These are phyloP conservation scores for Thamnidium elegans DNA, from an alignment of 192 early-diverging fungal species.

Conservation along the genomic window DNA sequence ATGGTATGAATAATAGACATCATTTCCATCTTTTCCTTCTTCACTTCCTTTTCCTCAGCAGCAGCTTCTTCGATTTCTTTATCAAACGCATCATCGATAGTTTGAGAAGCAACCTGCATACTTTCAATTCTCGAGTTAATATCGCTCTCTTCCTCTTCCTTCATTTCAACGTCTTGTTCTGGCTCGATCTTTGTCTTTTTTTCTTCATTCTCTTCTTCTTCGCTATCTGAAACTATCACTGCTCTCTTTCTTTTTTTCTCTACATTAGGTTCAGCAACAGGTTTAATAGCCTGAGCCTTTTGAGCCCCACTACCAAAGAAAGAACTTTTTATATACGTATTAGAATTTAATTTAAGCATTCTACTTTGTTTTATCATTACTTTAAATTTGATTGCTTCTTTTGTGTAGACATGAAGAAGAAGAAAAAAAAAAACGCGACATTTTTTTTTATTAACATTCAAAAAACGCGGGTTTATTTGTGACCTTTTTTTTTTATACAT, in stretches of 20 bases:
- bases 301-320: background rate
- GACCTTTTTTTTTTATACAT: too few species aligned
- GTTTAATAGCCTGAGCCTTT: too few species aligned
- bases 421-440: background rate
- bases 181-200: background rate
- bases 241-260: too few species aligned
- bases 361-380: background rate
- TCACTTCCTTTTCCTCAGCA: slow-evolving; percentile 28
- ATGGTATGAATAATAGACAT: slow-evolving; percentile 22
- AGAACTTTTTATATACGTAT: background rate
- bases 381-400: background rate
- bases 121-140: background rate
- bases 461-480: background rate
- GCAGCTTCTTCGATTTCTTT: slow-evolving; percentile 28
- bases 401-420: background rate
- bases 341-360: background rate
- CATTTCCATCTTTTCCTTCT: slow-evolving; percentile 11
- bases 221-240: background rate
- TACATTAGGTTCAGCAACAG: too few species aligned
- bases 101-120: too few species aligned
- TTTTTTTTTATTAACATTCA: background rate
- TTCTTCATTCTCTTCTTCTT: background rate
- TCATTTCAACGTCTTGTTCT: background rate
- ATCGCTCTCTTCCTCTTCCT: background rate
- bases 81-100: slow-evolving; percentile 4